Evolutionary conservation across 2,329 filamentous ascomycete genomes (phyloP).

Genomic region (Mycosphaerelloides madeirae): DNA sequence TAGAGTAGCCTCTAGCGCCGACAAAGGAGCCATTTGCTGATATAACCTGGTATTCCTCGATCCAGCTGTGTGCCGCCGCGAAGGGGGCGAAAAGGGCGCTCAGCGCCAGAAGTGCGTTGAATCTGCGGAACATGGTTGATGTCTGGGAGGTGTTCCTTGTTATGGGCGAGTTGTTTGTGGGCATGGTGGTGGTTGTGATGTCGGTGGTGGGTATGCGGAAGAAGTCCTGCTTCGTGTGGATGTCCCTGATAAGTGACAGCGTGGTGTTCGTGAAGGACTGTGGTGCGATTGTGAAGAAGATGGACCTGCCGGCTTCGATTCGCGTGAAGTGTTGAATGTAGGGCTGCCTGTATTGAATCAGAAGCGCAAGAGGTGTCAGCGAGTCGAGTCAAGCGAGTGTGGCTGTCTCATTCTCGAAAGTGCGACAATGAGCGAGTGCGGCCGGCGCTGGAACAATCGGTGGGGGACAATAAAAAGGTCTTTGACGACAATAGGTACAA

Average conservation of each 20-base stretch:
- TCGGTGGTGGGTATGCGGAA: constrained; percentile 5
- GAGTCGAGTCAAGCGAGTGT: constrained; percentile 3
- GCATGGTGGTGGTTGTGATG: constrained; percentile 4
- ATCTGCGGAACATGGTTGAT: constrained; percentile 9
- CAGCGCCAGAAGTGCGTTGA: constrained; percentile 13
- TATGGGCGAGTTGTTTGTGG: constrained; percentile 4
- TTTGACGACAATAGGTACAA: constrained; percentile 15
- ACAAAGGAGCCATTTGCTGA: constrained; percentile 68
- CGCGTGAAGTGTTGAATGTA: constrained; percentile 4
- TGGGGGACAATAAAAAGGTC: constrained; percentile 13
- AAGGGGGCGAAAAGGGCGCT: constrained; percentile 24
- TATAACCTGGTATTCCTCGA: constrained; percentile 70
- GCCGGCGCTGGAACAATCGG: constrained; percentile 14
- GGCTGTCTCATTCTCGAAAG: constrained; percentile 7
- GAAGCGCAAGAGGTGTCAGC: constrained; percentile 7
- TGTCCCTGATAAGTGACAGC: constrained; percentile 10
- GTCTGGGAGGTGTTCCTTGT: not conserved
- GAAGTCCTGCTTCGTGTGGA: constrained; percentile 18
- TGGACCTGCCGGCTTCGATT: constrained; percentile 14
- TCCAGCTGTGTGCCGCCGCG: constrained; percentile 67
- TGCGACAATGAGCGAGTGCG: constrained; percentile 15
- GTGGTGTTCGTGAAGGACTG: constrained; percentile 16
- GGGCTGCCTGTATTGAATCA: constrained; percentile 6
- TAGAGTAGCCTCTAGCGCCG: constrained; percentile 67
- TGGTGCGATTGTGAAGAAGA: constrained; percentile 13